phyloP scores from a whole-genome alignment of 169 alveolate species.

The Plasmodium gallinaceum region DNA sequence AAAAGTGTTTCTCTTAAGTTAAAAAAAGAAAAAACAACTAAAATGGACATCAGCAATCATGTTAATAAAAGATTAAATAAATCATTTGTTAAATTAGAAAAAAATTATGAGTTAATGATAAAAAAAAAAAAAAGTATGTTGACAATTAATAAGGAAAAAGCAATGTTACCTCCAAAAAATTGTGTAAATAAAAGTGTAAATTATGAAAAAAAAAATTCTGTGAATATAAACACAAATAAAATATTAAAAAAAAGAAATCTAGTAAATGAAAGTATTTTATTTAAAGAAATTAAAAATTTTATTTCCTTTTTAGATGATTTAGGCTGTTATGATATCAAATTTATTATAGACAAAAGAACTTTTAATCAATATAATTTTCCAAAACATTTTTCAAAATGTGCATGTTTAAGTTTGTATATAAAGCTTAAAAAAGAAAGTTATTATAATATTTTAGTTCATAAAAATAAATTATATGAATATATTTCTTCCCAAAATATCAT shows the following conservation, averaged over 20 bases:
- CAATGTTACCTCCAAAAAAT: not conserved
- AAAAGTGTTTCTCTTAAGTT: not conserved
- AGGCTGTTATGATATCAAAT: conserved; percentile 71
- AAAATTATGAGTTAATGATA: not conserved
- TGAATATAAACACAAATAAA: not conserved
- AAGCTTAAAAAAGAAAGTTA: conserved; percentile 32
- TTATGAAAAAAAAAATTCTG: not conserved
- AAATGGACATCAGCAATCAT: not conserved
- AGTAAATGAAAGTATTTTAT: conserved; percentile 27
- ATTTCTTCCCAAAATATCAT: conserved; percentile 23
- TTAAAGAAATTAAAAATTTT: conserved; percentile 53
- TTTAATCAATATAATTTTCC: conserved; percentile 22
- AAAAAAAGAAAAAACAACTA: not conserved
- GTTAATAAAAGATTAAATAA: not conserved
- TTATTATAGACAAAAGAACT: conserved; percentile 45
- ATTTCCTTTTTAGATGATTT: conserved; percentile 58
- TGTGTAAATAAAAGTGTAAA: not conserved
- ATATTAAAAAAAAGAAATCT: conserved; percentile 11
- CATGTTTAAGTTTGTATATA: conserved; percentile 48
- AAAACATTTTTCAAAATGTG: conserved; percentile 30
- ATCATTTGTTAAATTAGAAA: not conserved
- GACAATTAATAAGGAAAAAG: not conserved
- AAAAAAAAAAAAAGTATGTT: not conserved
- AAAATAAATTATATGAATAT: conserved; percentile 11
- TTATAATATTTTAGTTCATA: conserved; percentile 13